Base-by-base conservation (phyloP, 768 basidiomycete genomes). In the Amanita pallidorosea region DNA sequence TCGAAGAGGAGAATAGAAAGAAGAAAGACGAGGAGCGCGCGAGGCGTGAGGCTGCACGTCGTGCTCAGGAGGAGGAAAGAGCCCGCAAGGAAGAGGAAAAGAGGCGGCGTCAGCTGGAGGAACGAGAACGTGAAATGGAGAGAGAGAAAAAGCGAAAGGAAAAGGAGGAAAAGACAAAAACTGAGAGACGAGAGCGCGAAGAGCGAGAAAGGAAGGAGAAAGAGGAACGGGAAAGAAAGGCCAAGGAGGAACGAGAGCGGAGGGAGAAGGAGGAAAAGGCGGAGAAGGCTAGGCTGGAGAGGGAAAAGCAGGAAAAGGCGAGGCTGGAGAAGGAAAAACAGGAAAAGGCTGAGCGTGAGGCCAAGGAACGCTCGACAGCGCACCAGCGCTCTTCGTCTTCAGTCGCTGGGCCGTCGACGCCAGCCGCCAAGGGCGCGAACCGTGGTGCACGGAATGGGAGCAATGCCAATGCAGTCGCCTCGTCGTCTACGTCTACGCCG, bases 21-120 rank as follows among this genome's bases (percentile, higher is more conserved):
- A 83, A 80, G 57, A 79, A 80, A 20, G 94, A 96, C 55, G 95
- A 98, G 65, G 92, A 96, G 53, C 80, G 86, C n/a, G 66, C 67
- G 2, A 77, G 76, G 55, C 82, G 87, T 18, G 94, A 97, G 60
- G 77, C 80, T 45, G 74, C 75, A 52, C 82, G 83, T 53, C 84
- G 84, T 63, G 80, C 76, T 47, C 77, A 77, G 25, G 90, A 93
- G 53, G 93, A 95, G 61, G 92, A 94, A 65, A 83, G 78, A 58
- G 70, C 75, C 38, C 77, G 81, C 51, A 88, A 84, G 61, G 91
- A 92, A 40, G 93, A 96, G 64, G 90, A 94, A 63, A 70, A 67
- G 58, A 79, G 85, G 51, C 81, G 82, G 61, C 81, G 88, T 22
- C 65, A 80, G 53, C 77, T 81, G 34, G 86, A 91, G 59, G 88